phyloP scores from a whole-genome alignment of 345 rosid genomes.

The Boechera retrofracta region DNA sequence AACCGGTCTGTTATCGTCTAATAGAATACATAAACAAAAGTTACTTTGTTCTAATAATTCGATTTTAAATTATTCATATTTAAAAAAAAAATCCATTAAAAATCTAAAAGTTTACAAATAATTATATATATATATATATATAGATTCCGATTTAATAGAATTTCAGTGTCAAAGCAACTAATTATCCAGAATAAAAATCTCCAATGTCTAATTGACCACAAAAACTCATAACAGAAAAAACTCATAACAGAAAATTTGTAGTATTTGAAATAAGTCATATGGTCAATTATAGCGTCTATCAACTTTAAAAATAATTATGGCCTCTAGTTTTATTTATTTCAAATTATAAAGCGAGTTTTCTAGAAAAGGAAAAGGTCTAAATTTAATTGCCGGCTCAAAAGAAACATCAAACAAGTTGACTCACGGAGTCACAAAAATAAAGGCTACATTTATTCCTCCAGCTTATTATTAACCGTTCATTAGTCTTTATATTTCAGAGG shows the following conservation, averaged over 20 bases:
- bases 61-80: no score
- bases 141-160: no score
- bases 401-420: slow-evolving; percentile 37
- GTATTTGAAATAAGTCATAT: slow-evolving; percentile 6
- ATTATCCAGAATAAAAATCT: background rate
- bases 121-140: no score
- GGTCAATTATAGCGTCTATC: slow-evolving; percentile 38
- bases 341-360: slow-evolving; percentile 23
- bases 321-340: slow-evolving; percentile 3
- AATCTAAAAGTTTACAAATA: no score
- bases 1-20: no score
- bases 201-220: background rate
- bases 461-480: background rate
- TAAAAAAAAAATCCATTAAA: no score
- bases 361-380: slow-evolving; percentile 35
- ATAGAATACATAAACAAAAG: no score
- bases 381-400: slow-evolving; percentile 40
- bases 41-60: no score
- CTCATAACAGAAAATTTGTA: no score
- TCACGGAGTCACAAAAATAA: slow-evolving; percentile 14
- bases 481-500: slow-evolving; percentile 9
- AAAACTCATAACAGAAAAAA: background rate
- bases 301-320: slow-evolving; percentile 26
- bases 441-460: slow-evolving; percentile 20
- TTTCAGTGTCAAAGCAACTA: no score